Base-by-base conservation (phyloP, 1,284 basidiomycete genomes). In the Apiotrichum gamsii region DNA sequence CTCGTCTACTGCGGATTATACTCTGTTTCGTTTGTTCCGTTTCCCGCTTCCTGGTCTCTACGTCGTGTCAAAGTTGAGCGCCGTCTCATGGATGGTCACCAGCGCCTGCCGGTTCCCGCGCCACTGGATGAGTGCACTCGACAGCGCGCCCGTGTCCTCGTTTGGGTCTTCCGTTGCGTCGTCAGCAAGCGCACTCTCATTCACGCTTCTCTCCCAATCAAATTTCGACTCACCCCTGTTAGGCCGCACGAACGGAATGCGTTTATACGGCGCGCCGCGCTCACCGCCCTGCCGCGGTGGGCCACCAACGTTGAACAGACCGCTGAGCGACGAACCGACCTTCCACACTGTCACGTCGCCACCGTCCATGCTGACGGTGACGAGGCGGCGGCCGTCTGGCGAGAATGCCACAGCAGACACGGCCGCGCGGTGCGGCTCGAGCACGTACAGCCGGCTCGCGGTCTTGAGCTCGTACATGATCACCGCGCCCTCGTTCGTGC, bases 391-490 rank as follows among this genome's bases (percentile, higher is more conserved):
- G 0, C 95, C 94, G 64, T 98, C 95, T 0, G 90, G 86, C 3
- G 90, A 91, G 69, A 96, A 97, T 46, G 82, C 85, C 54, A 87
- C 83, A 0, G 87, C 88, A 0, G 85, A 80, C 6, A 90, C 81
- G 0, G 80, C 75, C 57, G 82, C 82, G 60, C 82, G 82, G 74
- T 96, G 93, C 0, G 88, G 85, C 61, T 97, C 93, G 9, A 98
- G 80, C 0, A 98, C 88, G 65, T 96, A 97, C 8, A 98, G 76
- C 11, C 94, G 81, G 2, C 89, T 96, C 0, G 90, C 91, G 0
- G 91, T 91, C 72, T 96, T 96, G 43, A 98, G 78, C 64, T 98
- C 95, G 69, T 96, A 97, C 69, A 97, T 90, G 57, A 97, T 82
- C 38, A 90, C 82, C 0, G 87, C 86, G 0, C 91, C 90, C 70